These are phyloP conservation scores for Penicillium vulpinum DNA, from an alignment of 2,329 filamentous ascomycete species.

Conservation along the genomic window DNA sequence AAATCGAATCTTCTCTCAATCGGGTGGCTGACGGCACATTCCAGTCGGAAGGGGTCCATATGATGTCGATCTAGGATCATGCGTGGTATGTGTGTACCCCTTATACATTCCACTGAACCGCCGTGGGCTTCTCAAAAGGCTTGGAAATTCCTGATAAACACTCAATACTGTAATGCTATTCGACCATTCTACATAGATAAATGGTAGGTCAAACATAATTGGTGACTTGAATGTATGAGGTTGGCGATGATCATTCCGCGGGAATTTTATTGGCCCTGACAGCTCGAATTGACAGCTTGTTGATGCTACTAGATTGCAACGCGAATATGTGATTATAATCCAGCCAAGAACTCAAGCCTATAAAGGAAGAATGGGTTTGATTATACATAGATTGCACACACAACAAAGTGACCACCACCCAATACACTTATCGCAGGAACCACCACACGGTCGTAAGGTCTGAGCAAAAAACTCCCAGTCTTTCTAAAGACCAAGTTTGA, in stretches of 20 bases:
- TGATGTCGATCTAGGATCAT: conserved; percentile 17
- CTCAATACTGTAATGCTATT: not conserved
- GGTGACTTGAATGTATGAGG: not conserved
- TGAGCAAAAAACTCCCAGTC: no score
- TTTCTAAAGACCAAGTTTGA: conserved; percentile 26
- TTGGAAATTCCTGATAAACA: not conserved
- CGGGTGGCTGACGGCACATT: conserved; percentile 15
- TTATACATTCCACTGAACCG: conserved; percentile 21
- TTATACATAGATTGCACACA: not conserved
- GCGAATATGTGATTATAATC: not conserved
- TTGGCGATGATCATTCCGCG: not conserved
- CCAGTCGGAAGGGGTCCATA: conserved; percentile 9
- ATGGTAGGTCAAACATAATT: not conserved
- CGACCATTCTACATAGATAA: not conserved
- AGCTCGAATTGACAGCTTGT: not conserved
- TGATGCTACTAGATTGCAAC: not conserved
- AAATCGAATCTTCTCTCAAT: conserved; percentile 2
- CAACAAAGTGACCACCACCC: not conserved
- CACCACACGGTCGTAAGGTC: not conserved
- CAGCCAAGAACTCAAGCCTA: no score
- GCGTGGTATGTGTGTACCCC: conserved; percentile 15
- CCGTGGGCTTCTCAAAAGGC: conserved; percentile 12
- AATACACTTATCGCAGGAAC: not conserved
- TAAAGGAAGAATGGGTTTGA: not conserved
- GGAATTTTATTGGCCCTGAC: not conserved